Percentiles rank a stretch among this genome's conserved stretches.
Conservation (phyloP, 2,329 filamentous ascomycete genomes). For the Botryotinia narcissicola region DNA sequence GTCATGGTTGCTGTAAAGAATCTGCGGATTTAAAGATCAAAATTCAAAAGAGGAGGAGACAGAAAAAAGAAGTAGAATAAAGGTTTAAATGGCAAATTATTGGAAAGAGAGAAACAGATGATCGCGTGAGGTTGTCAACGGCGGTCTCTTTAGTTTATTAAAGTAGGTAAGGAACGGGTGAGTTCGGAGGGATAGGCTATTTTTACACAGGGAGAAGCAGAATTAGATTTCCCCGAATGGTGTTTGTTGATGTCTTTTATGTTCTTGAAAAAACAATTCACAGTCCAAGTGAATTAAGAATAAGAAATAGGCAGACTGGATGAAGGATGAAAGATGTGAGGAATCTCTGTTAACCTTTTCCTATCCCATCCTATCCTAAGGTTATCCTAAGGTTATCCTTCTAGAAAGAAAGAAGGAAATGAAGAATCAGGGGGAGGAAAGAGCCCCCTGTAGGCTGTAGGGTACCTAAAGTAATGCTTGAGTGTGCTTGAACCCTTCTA, state of each 20-base stretch:
- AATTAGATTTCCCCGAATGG: background rate
- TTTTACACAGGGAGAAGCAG: background rate
- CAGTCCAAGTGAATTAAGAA: background rate
- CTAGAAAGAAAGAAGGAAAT: slow-evolving; percentile 9
- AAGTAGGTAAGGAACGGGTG: slow-evolving; percentile 14
- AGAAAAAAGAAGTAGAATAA: background rate
- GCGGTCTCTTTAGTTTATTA: background rate
- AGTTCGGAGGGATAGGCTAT: slow-evolving; percentile 1
- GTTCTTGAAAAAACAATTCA: background rate
- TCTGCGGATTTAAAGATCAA: background rate
- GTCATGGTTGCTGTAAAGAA: slow-evolving; percentile 30
- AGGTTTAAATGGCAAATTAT: background rate
- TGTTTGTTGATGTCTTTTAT: background rate
- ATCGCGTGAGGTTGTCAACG: slow-evolving; percentile 19
- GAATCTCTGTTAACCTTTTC: background rate
- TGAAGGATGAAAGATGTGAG: background rate
- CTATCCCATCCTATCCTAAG: background rate
- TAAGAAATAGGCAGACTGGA: background rate
- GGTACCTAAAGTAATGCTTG: background rate
- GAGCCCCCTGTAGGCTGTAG: background rate
- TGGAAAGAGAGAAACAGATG: slow-evolving; percentile 1
- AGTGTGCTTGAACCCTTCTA: background rate
- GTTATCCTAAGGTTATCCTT: background rate
- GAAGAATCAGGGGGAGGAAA: background rate
- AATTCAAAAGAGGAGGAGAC: background rate